phyloP scores from a whole-genome alignment of 2,329 filamentous ascomycete genomes.

The Sporothrix humicola region DNA sequence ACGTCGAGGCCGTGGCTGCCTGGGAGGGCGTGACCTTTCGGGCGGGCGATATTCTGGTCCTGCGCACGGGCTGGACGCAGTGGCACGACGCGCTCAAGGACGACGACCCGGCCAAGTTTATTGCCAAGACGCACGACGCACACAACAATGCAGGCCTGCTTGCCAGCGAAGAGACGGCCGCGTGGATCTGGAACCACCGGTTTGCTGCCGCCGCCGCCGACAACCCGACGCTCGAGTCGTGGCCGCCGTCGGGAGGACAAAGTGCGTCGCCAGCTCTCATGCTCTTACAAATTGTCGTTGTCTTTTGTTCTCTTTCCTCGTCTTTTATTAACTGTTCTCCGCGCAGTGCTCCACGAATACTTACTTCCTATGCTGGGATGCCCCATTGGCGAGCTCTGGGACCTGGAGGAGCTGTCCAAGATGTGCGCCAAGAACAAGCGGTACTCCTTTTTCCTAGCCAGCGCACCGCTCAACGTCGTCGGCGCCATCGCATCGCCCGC shows the following conservation, averaged over 20 bases:
- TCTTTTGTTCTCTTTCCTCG: too few relatives aligned
- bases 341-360: slow-evolving; percentile 22
- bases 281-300: background rate
- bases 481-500: slow-evolving; percentile 25
- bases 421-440: slow-evolving; percentile 23
- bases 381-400: slow-evolving; percentile 28
- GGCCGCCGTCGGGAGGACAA: slow-evolving; percentile 38
- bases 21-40: background rate
- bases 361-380: slow-evolving; percentile 20
- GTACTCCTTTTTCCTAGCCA: slow-evolving; percentile 29
- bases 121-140: background rate
- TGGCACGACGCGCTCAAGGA: too few relatives aligned
- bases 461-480: slow-evolving; percentile 22
- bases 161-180: slow-evolving; percentile 55
- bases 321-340: background rate
- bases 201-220: slow-evolving; percentile 64
- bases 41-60: background rate
- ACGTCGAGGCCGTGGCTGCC: background rate
- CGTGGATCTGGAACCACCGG: slow-evolving; percentile 61
- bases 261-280: background rate
- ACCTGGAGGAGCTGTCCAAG: slow-evolving; percentile 14
- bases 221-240: slow-evolving; percentile 57
- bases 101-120: too few relatives aligned
- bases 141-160: slow-evolving; percentile 35
- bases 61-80: background rate